Evolutionary conservation across 768 basidiomycete species (phyloP).

Genomic region (Xanthoconium purpureum): DNA sequence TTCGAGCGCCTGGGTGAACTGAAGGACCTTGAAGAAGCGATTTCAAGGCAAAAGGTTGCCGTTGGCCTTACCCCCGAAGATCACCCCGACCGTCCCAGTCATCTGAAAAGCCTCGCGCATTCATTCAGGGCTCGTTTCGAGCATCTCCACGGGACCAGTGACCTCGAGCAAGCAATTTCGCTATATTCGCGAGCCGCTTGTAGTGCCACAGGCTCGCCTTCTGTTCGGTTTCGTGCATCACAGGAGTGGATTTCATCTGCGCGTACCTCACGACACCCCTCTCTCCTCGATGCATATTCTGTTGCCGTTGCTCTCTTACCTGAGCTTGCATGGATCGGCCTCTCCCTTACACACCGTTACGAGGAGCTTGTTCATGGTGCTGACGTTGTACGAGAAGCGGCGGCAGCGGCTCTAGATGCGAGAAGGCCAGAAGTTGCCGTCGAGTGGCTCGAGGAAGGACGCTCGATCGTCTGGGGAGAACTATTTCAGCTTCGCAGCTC

Average conservation of each 20-base stretch:
- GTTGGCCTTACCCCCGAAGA: not conserved
- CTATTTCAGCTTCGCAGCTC: constrained; percentile 12
- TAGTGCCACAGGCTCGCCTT: not conserved
- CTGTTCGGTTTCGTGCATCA: constrained; percentile 6
- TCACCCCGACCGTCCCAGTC: not conserved
- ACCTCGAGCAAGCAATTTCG: not conserved
- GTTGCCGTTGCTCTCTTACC: constrained; percentile 23
- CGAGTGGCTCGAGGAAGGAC: constrained; percentile 22
- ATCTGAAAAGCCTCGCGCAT: not conserved
- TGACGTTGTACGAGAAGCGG: constrained; percentile 6
- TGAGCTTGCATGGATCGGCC: constrained; percentile 6
- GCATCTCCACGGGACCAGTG: not conserved
- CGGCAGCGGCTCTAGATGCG: constrained; percentile 2
- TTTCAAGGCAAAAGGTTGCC: not conserved
- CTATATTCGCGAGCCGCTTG: constrained; percentile 6
- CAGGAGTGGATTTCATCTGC: constrained; percentile 2
- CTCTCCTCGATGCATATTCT: constrained; percentile 21
- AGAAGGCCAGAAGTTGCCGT: not conserved
- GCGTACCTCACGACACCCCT: not conserved
- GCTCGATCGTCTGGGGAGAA: constrained; percentile 13
- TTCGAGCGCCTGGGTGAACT: not conserved
- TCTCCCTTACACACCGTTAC: not conserved
- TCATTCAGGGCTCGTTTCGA: not conserved
- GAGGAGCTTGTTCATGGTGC: not conserved
- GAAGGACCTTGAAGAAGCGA: too few species aligned